phyloP scores from a whole-genome alignment of 768 basidiomycete genomes.

The Russula lepida region DNA sequence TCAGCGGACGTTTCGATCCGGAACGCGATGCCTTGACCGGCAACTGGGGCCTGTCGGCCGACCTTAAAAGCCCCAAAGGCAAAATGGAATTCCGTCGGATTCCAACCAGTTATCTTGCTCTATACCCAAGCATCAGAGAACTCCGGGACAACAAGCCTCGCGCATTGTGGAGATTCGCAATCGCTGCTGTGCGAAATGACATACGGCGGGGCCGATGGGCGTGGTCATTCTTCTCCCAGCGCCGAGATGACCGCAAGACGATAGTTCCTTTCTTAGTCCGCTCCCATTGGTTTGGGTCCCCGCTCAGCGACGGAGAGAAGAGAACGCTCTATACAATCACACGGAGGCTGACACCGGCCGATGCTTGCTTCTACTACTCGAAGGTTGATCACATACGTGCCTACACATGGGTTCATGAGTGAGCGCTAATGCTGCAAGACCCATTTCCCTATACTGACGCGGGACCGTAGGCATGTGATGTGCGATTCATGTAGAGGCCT shows the following conservation, averaged over 20 bases:
- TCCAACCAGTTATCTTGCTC: slow-evolving; percentile 22
- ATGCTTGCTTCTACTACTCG: slow-evolving; percentile 25
- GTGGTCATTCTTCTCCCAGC: slow-evolving; percentile 28
- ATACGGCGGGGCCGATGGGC: slow-evolving; percentile 25
- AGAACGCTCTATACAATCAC: slow-evolving; percentile 13
- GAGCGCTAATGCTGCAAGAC: background rate
- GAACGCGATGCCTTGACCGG: slow-evolving; percentile 9
- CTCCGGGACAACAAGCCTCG: slow-evolving; percentile 23
- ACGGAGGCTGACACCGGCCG: slow-evolving; percentile 23
- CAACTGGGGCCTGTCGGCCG: background rate
- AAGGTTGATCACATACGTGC: slow-evolving; percentile 20
- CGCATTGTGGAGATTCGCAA: slow-evolving; percentile 28
- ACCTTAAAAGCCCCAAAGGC: background rate
- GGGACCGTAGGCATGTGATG: slow-evolving; percentile 6
- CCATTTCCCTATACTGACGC: background rate
- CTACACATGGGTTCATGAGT: slow-evolving; percentile 23
- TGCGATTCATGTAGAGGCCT: slow-evolving; percentile 26
- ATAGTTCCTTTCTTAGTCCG: slow-evolving; percentile 26
- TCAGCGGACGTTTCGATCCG: background rate
- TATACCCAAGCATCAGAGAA: slow-evolving; percentile 23
- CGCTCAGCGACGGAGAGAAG: slow-evolving; percentile 18
- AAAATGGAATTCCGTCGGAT: slow-evolving; percentile 24
- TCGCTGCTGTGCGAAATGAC: slow-evolving; percentile 21
- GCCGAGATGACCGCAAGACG: slow-evolving; percentile 24
- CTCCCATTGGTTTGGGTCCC: slow-evolving; percentile 19